A percentile compares a stretch with the other conserved stretches of the same genome.
Conservation (phyloP, 2,329 filamentous ascomycete genomes). For the Xylaria sp. region DNA sequence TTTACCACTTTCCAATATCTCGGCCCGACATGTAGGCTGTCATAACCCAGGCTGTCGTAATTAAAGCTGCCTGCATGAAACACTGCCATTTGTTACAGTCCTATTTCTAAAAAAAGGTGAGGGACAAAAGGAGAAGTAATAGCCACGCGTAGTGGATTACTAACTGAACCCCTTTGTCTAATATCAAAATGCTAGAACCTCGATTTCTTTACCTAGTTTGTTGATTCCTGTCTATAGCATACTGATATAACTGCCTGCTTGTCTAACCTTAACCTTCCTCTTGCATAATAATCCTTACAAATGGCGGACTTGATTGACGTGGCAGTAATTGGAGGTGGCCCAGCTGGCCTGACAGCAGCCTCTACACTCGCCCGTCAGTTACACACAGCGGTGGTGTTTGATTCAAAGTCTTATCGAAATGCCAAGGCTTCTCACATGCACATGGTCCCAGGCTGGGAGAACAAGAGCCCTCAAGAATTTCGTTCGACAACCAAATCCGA, state of each 20-base stretch:
- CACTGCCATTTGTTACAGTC: background rate
- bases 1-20: background rate
- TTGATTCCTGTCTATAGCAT: no score
- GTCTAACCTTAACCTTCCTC: background rate
- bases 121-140: background rate
- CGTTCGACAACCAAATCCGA: conserved; percentile 29
- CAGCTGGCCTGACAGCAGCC: conserved; percentile 42
- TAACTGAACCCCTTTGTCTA: background rate
- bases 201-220: no score
- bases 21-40: background rate
- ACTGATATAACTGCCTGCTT: no score
- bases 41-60: no score
- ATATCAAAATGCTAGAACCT: background rate
- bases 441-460: conserved; percentile 41
- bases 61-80: background rate
- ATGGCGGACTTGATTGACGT: conserved; percentile 39
- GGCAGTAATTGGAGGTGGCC: conserved; percentile 41
- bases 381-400: conserved; percentile 43
- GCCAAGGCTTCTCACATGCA: conserved; percentile 37
- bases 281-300: background rate
- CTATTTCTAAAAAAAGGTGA: no score
- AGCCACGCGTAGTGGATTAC: background rate
- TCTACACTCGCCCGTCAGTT: conserved; percentile 38
- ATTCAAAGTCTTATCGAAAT: conserved; percentile 39
- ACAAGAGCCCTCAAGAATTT: conserved; percentile 37